Evolutionary conservation across 345 rosid species (phyloP), one percentile per base, ranked within the genome.

Genomic region (Bruguiera gymnorhiza): DNA sequence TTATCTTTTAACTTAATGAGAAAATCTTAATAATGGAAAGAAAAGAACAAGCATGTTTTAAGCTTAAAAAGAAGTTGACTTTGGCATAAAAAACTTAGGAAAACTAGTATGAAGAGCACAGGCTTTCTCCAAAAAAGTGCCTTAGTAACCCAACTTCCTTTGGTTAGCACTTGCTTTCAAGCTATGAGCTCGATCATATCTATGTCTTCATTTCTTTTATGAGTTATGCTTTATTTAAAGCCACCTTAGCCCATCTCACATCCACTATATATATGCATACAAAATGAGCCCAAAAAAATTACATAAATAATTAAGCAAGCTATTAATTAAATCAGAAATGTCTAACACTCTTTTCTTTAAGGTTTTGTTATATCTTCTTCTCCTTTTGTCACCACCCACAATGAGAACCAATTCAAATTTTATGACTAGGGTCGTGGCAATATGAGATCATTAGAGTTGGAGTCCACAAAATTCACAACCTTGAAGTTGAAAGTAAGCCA

Each of bases 71-170:
- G 56, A 68, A 30, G 8, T 75, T 71, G 79, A 69, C 57, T 64
- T 62, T 30, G 66, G 60, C 31, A 10, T 16, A 6, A 9, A 29
- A 72, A 70, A 52, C 67, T 43, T 27, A 27, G 60, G 69, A 75
- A 58, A 8, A 10, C 6, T 18, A 80, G 73, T 80, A 54, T 66
- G 85, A 68, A 62, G 65, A 57, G 79, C 89, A 86, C 87, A 87
- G 80, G 86, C 77, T 55, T 76, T 66, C 62, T 34, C 78, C 23
- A 64, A 77, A 72, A 81, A 79, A 50, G 81, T 43, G 68, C 16
- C 16, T 72, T 60, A 31, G 58, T 66, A 21, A 57, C 29, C 67
- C 48, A 32, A 24, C 54, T 20, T 31, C 60, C 57, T 16, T 24
- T 2, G 24, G 37, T 29, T 18, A 36, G 30, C 63, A 56, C 32